Base-by-base conservation (phyloP, 1,284 basidiomycete species). In the Lignosus rhinocerotis region DNA sequence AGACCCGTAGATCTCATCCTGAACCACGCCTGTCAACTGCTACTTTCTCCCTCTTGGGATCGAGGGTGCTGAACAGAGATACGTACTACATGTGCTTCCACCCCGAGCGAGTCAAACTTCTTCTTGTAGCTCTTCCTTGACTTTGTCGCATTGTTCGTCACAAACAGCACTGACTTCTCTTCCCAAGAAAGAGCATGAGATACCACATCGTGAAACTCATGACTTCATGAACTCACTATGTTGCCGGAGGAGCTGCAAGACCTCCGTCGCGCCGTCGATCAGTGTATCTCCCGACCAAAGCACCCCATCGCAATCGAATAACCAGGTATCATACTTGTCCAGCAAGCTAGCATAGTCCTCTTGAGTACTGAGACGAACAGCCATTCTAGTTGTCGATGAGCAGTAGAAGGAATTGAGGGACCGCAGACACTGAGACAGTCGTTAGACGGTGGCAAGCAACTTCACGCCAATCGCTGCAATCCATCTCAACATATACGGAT, bases 101-200 rank as follows among this genome's bases (percentile, higher is more conserved):
- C 84, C 34, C 93, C 94, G 56, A 98, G 82, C 67, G 87, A 81
- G 72, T 96, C 91, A 70, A 99, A 98, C 73, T 96, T 97, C 53
- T 81, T 80, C 77, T 94, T 94, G 81, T 96, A 96, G 69, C 80
- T 88, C 72, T 79, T 84, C 53, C 96, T 80, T 11, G 93, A 96
- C 76, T 96, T 96, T 49, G 90, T 94, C n/a, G 96, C 96, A 72
- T 98, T 99, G 78, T 98, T 98, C 32, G 96, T 98, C 39, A 98
- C 95, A 72, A 98, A 99, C 41, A 98, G 79, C 51, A 99, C 78
- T 59, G 85, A 84, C 80, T 98, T 99, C 54, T 90, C 93, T 88
- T 69, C 55, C 38, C 16, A 25, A 31, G 14, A 31, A 30, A 14
- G 30, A 17, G 16, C 10, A 17, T 19, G 39, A 19, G 10, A 17